Base-by-base conservation (phyloP, 169 alveolate species). In the Eimeria falciformis region DNA sequence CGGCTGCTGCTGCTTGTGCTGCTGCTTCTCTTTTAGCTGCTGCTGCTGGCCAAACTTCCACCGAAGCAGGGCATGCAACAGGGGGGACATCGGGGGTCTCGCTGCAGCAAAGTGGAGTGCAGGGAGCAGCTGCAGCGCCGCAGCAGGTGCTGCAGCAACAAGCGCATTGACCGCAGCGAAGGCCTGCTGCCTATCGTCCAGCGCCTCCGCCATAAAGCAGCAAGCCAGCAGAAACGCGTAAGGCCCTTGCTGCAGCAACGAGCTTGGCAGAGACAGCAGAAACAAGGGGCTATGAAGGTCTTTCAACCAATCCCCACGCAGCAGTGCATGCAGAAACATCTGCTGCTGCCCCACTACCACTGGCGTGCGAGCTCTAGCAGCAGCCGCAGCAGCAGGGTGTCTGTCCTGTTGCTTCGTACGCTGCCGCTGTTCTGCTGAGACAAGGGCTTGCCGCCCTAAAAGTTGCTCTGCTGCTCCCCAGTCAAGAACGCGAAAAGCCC, bases 381-480 rank as follows among this genome's bases (percentile, higher is more conserved):
- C 5, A 62, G 73, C 73, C 25, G 12, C 37, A 18, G n/a, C 37
- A n/a, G 7, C 73, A n/a, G 12, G 37, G 11, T 7, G n/a, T 14
- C 25, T n/a, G 37, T 18, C 37, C 73, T n/a, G 17, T n/a, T 62
- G 11, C 62, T 50, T 50, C 73, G 7, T 12, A 14, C 11, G n/a
- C 37, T 12, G 73, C 73, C n/a, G 73, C 17, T 12, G 17, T 14
- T 12, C 5, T 62, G 73, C 73, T 50, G 62, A 7, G n/a, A 29
- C 73, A 14, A 62, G 25, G 73, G 11, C 29, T n/a, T 62, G 37
- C 25, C 33, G 14, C 12, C 73, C 73, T 29, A 62, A n/a, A n/a
- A 62, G 73, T 29, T 62, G 73, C 73, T 62, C 73, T 62, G 73
- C 73, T n/a, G 73, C 73, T 12, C 73, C 73, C 73, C 73, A 14